phyloP scores from a whole-genome alignment of 345 rosid genomes.

The Schrenkiella parvula region DNA sequence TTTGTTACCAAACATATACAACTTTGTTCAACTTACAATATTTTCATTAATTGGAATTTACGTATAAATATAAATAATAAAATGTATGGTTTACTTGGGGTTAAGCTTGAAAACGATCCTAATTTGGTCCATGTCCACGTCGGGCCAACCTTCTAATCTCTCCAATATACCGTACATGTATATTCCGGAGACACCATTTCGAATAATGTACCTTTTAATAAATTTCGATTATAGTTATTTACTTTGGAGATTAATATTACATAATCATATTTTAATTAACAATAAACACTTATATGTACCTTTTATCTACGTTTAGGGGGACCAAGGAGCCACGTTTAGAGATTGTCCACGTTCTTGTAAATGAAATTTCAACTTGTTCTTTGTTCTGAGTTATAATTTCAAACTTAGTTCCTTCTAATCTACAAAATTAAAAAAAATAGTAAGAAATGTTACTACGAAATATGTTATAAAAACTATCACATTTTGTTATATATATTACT shows the following conservation, averaged over 20 bases:
- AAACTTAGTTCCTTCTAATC: slow-evolving; percentile 48
- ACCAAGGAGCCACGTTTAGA: slow-evolving; percentile 31
- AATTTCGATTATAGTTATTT: not conserved
- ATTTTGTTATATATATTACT: not conserved
- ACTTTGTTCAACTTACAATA: not conserved
- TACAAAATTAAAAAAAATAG: slow-evolving; percentile 13
- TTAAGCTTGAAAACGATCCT: slow-evolving; percentile 80
- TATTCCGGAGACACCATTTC: slow-evolving; percentile 65
- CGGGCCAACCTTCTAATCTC: slow-evolving; percentile 73
- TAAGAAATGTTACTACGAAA: not conserved
- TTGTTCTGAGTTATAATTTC: slow-evolving; percentile 44
- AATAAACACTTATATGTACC: slow-evolving; percentile 31
- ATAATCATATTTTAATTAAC: not conserved
- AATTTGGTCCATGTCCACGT: slow-evolving; percentile 79
- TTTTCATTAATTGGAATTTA: not conserved
- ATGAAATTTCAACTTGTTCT: slow-evolving; percentile 67
- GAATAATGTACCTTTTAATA: slow-evolving; percentile 57
- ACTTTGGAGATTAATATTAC: not conserved
- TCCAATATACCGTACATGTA: slow-evolving; percentile 70
- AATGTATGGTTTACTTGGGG: slow-evolving; percentile 40
- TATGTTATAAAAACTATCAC: not conserved
- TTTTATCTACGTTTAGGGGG: slow-evolving; percentile 83
- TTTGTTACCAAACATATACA: not conserved
- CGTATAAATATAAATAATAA: not conserved
- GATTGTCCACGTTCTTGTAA: slow-evolving; percentile 49